Evolutionary conservation across 345 rosid species (phyloP).

Genomic region (Lepidium africanum): DNA sequence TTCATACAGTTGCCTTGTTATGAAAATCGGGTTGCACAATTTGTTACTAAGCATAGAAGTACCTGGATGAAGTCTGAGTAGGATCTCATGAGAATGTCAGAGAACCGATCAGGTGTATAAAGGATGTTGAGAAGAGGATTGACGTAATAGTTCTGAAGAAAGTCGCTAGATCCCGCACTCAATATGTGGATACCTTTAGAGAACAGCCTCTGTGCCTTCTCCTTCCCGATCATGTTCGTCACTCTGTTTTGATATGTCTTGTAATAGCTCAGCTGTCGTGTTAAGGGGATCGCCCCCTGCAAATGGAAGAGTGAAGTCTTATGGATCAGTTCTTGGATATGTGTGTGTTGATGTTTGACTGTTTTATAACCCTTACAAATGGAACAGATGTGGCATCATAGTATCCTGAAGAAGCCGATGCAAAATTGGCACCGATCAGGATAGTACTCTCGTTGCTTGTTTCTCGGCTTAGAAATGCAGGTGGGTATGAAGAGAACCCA

Average conservation of each 20-base stretch:
- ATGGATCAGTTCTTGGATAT: neutral
- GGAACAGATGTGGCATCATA: conserved; percentile 58
- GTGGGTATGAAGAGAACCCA: conserved; percentile 74
- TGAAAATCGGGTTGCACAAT: neutral
- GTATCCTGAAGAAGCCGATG: conserved; percentile 82
- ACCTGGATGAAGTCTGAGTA: conserved; percentile 81
- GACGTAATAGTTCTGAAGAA: conserved; percentile 82
- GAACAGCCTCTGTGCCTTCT: conserved; percentile 43
- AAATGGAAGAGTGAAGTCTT: conserved; percentile 19
- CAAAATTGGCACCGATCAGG: conserved; percentile 77
- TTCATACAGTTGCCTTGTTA: neutral
- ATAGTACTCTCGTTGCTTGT: conserved; percentile 44
- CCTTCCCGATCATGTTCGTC: conserved; percentile 41
- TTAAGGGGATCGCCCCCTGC: conserved; percentile 59
- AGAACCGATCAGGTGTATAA: conserved; percentile 52
- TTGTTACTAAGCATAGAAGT: conserved; percentile 1
- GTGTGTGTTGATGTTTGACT: neutral
- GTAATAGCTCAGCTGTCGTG: conserved; percentile 72
- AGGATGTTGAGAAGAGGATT: conserved; percentile 47
- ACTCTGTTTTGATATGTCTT: conserved; percentile 58
- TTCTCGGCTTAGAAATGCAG: conserved; percentile 70
- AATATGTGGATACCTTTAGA: conserved; percentile 66
- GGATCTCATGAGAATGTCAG: conserved; percentile 55
- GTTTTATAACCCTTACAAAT: conserved; percentile 37
- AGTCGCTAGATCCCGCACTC: conserved; percentile 87